phyloP scores from a whole-genome alignment of 1,284 basidiomycete genomes.

The Schizophyllum commune region DNA sequence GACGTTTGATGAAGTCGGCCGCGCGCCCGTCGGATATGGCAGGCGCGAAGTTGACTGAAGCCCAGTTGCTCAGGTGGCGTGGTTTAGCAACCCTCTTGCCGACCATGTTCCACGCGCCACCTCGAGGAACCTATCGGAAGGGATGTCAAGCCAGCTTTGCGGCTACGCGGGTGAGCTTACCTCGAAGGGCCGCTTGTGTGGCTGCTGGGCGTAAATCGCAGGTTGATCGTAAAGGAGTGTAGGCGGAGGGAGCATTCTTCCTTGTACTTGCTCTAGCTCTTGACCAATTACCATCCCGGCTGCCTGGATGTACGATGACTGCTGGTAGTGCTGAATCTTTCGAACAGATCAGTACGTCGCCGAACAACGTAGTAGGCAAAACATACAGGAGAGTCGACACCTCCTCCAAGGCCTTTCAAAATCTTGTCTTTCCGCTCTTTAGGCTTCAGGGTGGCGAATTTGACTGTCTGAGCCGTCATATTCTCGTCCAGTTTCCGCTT shows the following conservation, averaged over 20 bases:
- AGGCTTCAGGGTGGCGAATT: slow-evolving; percentile 36
- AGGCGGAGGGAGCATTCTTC: not conserved
- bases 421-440: slow-evolving; percentile 28
- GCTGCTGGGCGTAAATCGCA: no score
- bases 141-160: no score
- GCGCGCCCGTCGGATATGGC: slow-evolving; percentile 5
- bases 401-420: slow-evolving; percentile 13
- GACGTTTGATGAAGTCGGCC: not conserved
- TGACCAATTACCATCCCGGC: not conserved
- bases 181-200: no score
- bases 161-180: no score
- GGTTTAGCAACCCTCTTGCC: slow-evolving; percentile 21
- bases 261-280: not conserved
- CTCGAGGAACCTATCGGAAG: slow-evolving; percentile 16
- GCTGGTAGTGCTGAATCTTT: not conserved
- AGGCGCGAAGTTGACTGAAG: slow-evolving; percentile 16
- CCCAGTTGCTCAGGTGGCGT: slow-evolving; percentile 28
- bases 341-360: no score
- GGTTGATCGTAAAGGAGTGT: not conserved
- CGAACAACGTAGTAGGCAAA: not conserved
- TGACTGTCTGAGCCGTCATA: slow-evolving; percentile 20
- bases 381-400: slow-evolving; percentile 7
- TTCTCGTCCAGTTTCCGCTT: slow-evolving; percentile 19
- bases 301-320: not conserved
- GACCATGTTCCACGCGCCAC: slow-evolving; percentile 34